Conservation (phyloP, 306 rosid genomes). For the Fagus crenata region DNA sequence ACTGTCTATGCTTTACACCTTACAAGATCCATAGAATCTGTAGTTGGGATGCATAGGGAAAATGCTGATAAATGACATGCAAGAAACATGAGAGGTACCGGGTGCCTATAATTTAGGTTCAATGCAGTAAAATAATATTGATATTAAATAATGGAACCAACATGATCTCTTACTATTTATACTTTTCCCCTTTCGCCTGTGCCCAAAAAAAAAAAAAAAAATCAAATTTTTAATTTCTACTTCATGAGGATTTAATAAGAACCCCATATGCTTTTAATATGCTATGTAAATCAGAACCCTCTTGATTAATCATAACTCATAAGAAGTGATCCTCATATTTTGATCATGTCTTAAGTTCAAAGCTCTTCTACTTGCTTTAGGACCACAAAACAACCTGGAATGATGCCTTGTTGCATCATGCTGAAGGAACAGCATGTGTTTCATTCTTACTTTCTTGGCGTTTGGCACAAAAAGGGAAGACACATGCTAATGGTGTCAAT, state of each 20-base stretch:
- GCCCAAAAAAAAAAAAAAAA: no score
- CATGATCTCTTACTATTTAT: no score
- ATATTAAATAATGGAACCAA: no score
- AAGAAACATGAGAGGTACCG: neutral
- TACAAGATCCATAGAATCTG: neutral
- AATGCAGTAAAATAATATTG: neutral
- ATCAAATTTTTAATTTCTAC: neutral
- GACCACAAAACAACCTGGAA: neutral
- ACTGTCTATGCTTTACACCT: neutral
- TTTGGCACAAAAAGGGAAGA: neutral
- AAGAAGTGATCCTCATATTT: neutral
- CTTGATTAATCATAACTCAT: neutral
- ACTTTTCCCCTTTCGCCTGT: no score
- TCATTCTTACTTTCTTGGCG: neutral
- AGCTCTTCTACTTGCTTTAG: neutral
- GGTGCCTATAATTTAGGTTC: neutral
- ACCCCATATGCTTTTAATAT: neutral
- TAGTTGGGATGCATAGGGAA: constrained; percentile 4
- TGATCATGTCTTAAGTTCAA: neutral
- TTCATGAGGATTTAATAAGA: neutral
- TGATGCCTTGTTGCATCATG: neutral
- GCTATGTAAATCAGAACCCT: neutral
- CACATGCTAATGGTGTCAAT: neutral
- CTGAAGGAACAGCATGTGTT: neutral
- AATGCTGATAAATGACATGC: neutral